Evolutionary conservation across 2,329 filamentous ascomycete species (phyloP), one percentile per base, ranked within the genome.

Genomic region (Drechslerella coelobrocha): DNA sequence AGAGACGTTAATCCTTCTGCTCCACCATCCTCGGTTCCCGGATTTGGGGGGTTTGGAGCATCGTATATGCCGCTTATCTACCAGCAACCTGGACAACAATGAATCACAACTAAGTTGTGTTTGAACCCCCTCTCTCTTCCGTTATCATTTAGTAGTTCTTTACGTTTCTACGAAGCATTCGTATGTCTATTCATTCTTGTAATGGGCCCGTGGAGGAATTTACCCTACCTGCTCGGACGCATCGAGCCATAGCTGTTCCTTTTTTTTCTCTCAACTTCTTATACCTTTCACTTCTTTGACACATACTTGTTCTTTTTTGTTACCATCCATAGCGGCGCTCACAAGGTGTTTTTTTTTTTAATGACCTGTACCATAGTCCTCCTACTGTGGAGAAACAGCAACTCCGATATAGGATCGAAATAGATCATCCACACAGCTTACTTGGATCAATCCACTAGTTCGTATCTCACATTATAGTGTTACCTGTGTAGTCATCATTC

Each of bases 11-110:
- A 55, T 24, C 31, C 59, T 41, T 34, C 43, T 14, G 57, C 60
- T 39, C 66, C 57, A 19, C 50, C 60, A 12, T 48, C 66, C 1
- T 41, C 66, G 12, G 60, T 61, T 14, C 59, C 61, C 10, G 66
- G 66, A 17, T 71, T 71, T 23, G 66, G 66, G 12, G 66, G 59
- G 2, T 63, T 71, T 21, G 59, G 66, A 31, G 59, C 52, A 2
- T 47, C 52, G 3, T 71, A 71, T 17, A 57, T 57, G 10, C 66
- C 66, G 10, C 51, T 71, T 7, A 71, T 71, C n/a, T 71, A 71
- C 29, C 66, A 71, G 21, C 66, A 71, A 37, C 66, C 66, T 14
- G 66, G 66, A 4, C 66, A 71, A 23, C 66, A 71, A 37, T 71
- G 39, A 53, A 31, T 17, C 27, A 9, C 34, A 23, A n/a, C 23